Evolutionary conservation across 2,329 filamentous ascomycete species (phyloP), one percentile per base, ranked within the genome.

Genomic region (Aspergillus ruber): DNA sequence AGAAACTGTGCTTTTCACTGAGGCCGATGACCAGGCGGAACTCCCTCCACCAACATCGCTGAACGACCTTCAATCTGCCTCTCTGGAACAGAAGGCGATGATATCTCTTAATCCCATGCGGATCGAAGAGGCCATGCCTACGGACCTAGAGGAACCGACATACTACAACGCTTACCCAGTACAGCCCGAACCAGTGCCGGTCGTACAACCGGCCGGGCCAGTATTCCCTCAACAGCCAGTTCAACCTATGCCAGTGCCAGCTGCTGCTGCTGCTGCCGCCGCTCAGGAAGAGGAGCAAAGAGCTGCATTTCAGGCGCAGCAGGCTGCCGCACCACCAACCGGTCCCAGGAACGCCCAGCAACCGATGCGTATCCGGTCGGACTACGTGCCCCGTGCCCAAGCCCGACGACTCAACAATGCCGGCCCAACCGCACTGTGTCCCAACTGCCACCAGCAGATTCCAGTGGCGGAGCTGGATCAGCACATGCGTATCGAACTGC

Each of bases 81-180:
- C 90, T 7, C 79, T 98, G 15, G 93, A 98, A 64, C 90, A 97
- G 69, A 93, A 94, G 70, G 94, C 91, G 48, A 87, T 86, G 68
- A 86, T 93, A 63, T 94, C 90, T 33, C 84, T 96, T 54, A 83
- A 82, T 59, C 82, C 88, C 2, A 70, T 90, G 57, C 85, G 91
- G 49, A 90, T 98, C 54, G 93, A 98, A 68, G 93, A 98, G 74
- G 90, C 91, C 5, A 88, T 95, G 80, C 93, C 93, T 3, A 86
- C 84, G 44, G 87, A 88, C 40, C 82, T 86, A 51, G 82, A 73
- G 47, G 54, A 58, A 6, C 64, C 69, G 10, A 69, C 83, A 50
- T 75, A 83, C 75, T 64, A 80, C 68, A 69, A 73, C 59, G 55
- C 74, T 68, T 62, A 73, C 66, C 53, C 69, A 60, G 41, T 71